A percentile compares a stretch with the other conserved stretches of the same genome.
phyloP scores from a whole-genome alignment of 139 green algal genomes.

The Picochlorum sp. region DNA sequence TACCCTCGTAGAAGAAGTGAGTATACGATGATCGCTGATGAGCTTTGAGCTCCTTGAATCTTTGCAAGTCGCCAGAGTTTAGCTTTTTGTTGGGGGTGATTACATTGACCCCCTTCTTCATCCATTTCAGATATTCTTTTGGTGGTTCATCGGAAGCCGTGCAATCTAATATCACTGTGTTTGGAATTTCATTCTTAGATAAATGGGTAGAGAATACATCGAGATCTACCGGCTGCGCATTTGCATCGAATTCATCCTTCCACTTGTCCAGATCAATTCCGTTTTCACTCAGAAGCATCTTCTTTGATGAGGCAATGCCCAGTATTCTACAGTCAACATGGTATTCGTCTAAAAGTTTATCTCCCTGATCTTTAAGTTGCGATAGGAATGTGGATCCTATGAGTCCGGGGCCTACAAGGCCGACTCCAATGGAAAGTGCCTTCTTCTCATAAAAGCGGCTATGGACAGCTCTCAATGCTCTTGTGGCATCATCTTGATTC shows the following conservation, averaged over 20 bases:
- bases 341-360: slow-evolving; percentile 65
- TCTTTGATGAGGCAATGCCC: slow-evolving; percentile 49
- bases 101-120: slow-evolving; percentile 77
- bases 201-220: slow-evolving; percentile 57
- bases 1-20: slow-evolving; percentile 95
- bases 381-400: slow-evolving; percentile 82
- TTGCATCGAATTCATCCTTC: slow-evolving; percentile 42
- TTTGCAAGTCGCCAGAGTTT: slow-evolving; percentile 63
- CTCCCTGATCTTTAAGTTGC: slow-evolving; percentile 65
- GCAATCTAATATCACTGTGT: slow-evolving; percentile 89
- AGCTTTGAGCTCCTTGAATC: slow-evolving; percentile 65
- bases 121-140: slow-evolving; percentile 72
- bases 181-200: slow-evolving; percentile 67
- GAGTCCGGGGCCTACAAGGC: slow-evolving; percentile 80
- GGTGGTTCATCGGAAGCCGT: slow-evolving; percentile 68
- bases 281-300: slow-evolving; percentile 70
- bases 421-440: slow-evolving; percentile 75
- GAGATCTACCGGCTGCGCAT: slow-evolving; percentile 33
- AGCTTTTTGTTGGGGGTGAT: slow-evolving; percentile 98
- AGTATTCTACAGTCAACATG: slow-evolving; percentile 82
- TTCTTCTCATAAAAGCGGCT: slow-evolving; percentile 84
- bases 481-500: slow-evolving; percentile 46
- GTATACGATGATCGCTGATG: slow-evolving; percentile 81
- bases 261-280: slow-evolving; percentile 72
- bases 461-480: slow-evolving; percentile 80